Base-by-base conservation (phyloP, 257 asterid genomes). In the Fraxinus anomala region DNA sequence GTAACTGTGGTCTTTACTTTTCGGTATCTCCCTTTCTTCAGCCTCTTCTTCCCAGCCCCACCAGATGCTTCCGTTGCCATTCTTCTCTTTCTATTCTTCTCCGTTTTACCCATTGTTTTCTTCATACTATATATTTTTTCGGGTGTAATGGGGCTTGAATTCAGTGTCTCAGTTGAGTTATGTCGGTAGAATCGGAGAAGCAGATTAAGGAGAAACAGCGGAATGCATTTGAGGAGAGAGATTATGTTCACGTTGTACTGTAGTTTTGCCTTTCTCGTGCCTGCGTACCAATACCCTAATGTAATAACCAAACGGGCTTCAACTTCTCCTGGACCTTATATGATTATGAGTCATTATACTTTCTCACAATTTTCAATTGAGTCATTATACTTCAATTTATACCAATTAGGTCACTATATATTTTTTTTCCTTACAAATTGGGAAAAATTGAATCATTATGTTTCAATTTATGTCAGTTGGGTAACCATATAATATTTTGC, bases 21-120 rank as follows among this genome's bases (percentile, higher is more conserved):
- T 12, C 6, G 36, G 1, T 24, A 24, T 31, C 24, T 80, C 77
- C 79, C 83, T 63, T 86, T 82, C 86, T 76, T 82, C 81, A 72
- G 83, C 81, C 78, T 87, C 72, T 80, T 87, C 82, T 77, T 73
- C 37, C 80, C 82, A 8, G 69, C 54, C 70, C 39, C 86, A 8
- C 77, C 79, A 54, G 83, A 23, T 19, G 88, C 69, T 51, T 77
- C 83, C 16, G 82, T 69, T 16, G 73, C 79, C 80, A 80, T 83
- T 42, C 40, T 67, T 33, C 54, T 44, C 54, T 12, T 39, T 47
- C 56, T 47, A 23, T n/a, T 70, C 74, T 24, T 63, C 19, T 34
- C 8, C 69, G 2, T 63, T 23, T 23, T 63, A 8, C 34, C 69
- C 16, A 63, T 26, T 23, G 16, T 61, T 63, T 61, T 4, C 69